Base-by-base conservation (phyloP, 129 eudicot genomes). In the Arctium minus region DNA sequence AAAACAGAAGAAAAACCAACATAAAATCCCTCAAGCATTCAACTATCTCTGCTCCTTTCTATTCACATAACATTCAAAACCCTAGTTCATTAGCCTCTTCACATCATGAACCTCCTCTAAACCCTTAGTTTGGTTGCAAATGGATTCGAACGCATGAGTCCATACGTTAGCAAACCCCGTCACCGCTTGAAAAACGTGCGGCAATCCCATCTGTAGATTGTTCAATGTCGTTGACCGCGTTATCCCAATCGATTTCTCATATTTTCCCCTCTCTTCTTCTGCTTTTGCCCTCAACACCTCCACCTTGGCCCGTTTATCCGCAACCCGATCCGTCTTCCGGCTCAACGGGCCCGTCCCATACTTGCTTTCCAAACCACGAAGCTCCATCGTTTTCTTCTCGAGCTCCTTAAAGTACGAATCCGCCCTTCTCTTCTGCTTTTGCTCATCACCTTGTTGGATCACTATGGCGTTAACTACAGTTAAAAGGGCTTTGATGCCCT, bases 151-250 rank as follows among this genome's bases (percentile, higher is more conserved):
- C 13, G 90, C 92, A 77, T 96, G 93, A 8, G 88, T 91, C 88
- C 93, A 96, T 48, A 92, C 98, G 56, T 92, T 96, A 3, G 99
- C 94, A 18, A 96, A 96, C 9, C 97, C 98, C 4, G 98, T 96
- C 68, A 96, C 89, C 0, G 98, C 99, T 91, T 96, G 97, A 83
- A 96, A 96, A 8, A 91, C 97, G 56, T 93, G 97, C 3, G 98
- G 99, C 76, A 96, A 87, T 5, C 99, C 91, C 95, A 93, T 93
- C 64, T 93, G 98, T 37, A 96, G 72, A 73, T 93, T 96, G 83
- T 87, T 93, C 89, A 96, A 64, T 0, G 99, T 96, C 94, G 88
- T 89, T 2, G 90, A 85, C 87, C 99, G 82, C 0, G 97, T 96
- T 70, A 90, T 87, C 27, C 91, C 83, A 22, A 90, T 86, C 2